phyloP scores from a whole-genome alignment of 176 grass and related monocot species.

The Oryza officinalis region DNA sequence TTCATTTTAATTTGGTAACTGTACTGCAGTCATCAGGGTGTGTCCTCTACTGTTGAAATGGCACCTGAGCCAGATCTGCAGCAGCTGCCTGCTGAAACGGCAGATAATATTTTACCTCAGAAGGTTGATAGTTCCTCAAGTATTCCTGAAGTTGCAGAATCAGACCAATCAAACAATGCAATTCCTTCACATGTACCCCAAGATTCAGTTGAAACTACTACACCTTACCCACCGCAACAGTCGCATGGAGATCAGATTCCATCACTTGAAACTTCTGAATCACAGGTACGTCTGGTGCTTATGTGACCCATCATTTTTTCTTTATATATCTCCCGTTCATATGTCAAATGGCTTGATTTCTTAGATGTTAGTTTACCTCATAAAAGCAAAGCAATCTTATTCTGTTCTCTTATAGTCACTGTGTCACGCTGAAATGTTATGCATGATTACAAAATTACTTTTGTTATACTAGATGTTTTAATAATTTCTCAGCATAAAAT shows the following conservation, averaged over 20 bases:
- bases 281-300: conserved; percentile 45
- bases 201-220: conserved; percentile 36
- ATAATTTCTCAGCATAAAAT: neutral
- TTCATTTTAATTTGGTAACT: conserved; percentile 41
- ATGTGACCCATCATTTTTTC: conserved; percentile 15
- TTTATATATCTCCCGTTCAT: conserved; percentile 8
- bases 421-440: neutral
- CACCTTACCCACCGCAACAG: conserved; percentile 50
- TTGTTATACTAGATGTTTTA: neutral
- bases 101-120: conserved; percentile 37
- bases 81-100: conserved; percentile 34
- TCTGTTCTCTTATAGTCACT: neutral
- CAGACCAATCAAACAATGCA: conserved; percentile 45
- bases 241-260: conserved; percentile 49
- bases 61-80: conserved; percentile 23
- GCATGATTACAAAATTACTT: conserved; percentile 11
- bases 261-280: conserved; percentile 58
- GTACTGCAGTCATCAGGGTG: conserved; percentile 47
- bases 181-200: conserved; percentile 35
- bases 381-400: neutral
- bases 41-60: conserved; percentile 38
- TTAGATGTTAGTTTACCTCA: neutral
- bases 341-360: neutral
- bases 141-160: conserved; percentile 23
- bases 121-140: conserved; percentile 27